A percentile compares a stretch with the other conserved stretches of the same genome.
phyloP scores from a whole-genome alignment of 805 yeast species.

The Saccharomycopsis sp. region DNA sequence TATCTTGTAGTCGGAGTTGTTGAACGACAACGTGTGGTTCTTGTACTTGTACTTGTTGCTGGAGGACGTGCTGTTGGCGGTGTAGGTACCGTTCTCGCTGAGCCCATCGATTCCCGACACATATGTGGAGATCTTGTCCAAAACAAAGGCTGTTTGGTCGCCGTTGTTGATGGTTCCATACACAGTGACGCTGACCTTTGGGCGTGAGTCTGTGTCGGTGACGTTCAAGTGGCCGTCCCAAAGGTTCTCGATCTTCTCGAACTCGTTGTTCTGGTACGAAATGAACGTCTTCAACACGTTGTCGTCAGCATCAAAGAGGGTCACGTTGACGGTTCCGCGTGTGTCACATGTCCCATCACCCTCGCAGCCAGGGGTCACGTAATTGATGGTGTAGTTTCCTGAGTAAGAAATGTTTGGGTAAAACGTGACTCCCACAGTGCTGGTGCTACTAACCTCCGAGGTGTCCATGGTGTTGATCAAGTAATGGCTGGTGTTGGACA shows the following conservation, averaged over 20 bases:
- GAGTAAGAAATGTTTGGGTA: conserved; percentile 63
- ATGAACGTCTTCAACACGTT: conserved; percentile 35
- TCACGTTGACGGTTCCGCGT: conserved; percentile 76
- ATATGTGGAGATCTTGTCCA: conserved; percentile 54
- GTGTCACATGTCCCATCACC: conserved; percentile 57
- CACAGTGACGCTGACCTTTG: conserved; percentile 39
- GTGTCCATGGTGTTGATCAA: conserved; percentile 29
- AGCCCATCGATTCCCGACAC: conserved; percentile 40
- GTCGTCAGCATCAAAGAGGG: conserved; percentile 42
- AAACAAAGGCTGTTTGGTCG: conserved; percentile 52
- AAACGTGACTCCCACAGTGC: conserved; percentile 40
- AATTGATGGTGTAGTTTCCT: conserved; percentile 65
- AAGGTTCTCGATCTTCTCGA: conserved; percentile 73
- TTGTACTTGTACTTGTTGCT: conserved; percentile 21
- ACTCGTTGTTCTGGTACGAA: conserved; percentile 70
- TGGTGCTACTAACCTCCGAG: conserved; percentile 28
- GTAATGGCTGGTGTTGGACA: conserved; percentile 31
- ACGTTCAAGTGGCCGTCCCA: conserved; percentile 63
- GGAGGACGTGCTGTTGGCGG: conserved; percentile 26
- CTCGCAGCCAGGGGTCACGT: conserved; percentile 85
- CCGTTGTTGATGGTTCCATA: conserved; percentile 25
- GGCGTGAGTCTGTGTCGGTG: conserved; percentile 30
- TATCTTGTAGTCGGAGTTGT: conserved; percentile 25
- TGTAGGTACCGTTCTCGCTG: conserved; percentile 25
- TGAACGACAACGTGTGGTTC: conserved; percentile 18